phyloP scores from a whole-genome alignment of 2,329 filamentous ascomycete genomes.

The Cordyceps fumosorosea region DNA sequence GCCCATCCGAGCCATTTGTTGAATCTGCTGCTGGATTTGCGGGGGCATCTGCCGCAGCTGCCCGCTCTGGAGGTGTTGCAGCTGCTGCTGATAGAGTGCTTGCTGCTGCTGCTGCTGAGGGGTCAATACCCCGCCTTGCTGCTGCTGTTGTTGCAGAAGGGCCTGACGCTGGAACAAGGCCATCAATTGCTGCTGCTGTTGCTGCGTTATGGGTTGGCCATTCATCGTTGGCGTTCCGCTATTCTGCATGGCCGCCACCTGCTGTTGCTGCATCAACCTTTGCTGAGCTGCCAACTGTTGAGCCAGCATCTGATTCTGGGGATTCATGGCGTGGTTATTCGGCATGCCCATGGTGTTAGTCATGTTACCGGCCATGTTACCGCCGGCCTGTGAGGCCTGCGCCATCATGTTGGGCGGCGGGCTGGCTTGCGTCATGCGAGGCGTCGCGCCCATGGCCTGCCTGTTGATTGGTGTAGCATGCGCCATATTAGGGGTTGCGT shows the following conservation, averaged over 20 bases:
- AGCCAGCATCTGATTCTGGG: conserved; percentile 32
- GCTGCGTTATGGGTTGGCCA: conserved; percentile 28
- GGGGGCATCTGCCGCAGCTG: conserved; percentile 29
- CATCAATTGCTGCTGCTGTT: conserved; percentile 32
- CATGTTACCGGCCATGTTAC: conserved; percentile 35
- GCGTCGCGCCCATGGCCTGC: conserved; percentile 47
- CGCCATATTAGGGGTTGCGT: conserved; percentile 53
- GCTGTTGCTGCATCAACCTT: conserved; percentile 35
- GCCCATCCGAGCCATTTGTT: conserved; percentile 31
- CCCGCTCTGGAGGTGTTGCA: conserved; percentile 35
- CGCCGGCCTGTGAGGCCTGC: conserved; percentile 48
- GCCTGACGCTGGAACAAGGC: conserved; percentile 30
- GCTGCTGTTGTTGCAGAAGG: conserved; percentile 19
- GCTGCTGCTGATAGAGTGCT: conserved; percentile 37
- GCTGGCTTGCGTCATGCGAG: conserved; percentile 57
- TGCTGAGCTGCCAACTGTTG: conserved; percentile 44
- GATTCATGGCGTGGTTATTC: conserved; percentile 39
- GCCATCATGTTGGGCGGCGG: conserved; percentile 55
- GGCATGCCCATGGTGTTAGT: conserved; percentile 36
- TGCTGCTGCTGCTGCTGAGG: conserved; percentile 35
- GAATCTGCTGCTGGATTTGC: conserved; percentile 32
- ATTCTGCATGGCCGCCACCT: conserved; percentile 20
- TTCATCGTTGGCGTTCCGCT: conserved; percentile 25
- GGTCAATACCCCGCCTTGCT: conserved; percentile 33
- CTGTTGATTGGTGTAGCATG: conserved; percentile 54